Evolutionary conservation across 2,329 filamentous ascomycete genomes (phyloP), one percentile per base, ranked within the genome.

Genomic region (Tolypocladium capitatum): DNA sequence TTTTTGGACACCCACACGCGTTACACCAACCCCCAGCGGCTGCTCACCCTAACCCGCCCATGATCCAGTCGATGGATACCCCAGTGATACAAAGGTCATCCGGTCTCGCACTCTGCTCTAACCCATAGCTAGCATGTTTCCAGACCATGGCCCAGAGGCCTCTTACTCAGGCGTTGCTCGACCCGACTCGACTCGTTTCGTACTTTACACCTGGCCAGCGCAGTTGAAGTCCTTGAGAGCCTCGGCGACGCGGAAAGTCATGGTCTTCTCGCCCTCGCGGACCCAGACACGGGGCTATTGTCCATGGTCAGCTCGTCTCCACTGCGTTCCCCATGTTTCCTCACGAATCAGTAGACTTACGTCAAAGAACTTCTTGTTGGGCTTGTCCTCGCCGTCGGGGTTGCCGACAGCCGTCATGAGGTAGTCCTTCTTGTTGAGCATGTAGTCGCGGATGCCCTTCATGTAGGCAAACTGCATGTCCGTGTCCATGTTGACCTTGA

Each of bases 401-500:
- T 97, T 98, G 62, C 92, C 92, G 58, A 98, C 84, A 63, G 87
- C 79, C 51, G 76, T 81, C 73, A 78, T 72, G 59, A 98, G 73
- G 77, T 97, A 98, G 61, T 95, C 91, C 74, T 94, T 90, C 80
- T 96, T 96, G 68, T 81, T 85, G 63, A 88, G 70, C 66, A 97
- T 78, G 76, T 89, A 98, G 74, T 98, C 91, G 55, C 92, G 86
- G 74, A 97, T 85, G 72, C 92, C 92, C 53, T 73, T 73, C 57
- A 92, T 78, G 79, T 97, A 98, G 51, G 91, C 90, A 70, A 82
- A 94, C 77, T 97, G 91, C 72, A 97, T 80, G 66, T 98, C 92
- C 45, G 92, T 98, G 73, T 98, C 92, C 61, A 98, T 77, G 77
- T 98, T 98, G 73, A 98, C 92, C 84, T 98, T 98, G 75, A 96